A percentile compares a stretch with the other conserved stretches of the same genome.
These are phyloP conservation scores for Violaceomyces palustris DNA, from an alignment of 1,284 basidiomycete species.

Conservation along the genomic window DNA sequence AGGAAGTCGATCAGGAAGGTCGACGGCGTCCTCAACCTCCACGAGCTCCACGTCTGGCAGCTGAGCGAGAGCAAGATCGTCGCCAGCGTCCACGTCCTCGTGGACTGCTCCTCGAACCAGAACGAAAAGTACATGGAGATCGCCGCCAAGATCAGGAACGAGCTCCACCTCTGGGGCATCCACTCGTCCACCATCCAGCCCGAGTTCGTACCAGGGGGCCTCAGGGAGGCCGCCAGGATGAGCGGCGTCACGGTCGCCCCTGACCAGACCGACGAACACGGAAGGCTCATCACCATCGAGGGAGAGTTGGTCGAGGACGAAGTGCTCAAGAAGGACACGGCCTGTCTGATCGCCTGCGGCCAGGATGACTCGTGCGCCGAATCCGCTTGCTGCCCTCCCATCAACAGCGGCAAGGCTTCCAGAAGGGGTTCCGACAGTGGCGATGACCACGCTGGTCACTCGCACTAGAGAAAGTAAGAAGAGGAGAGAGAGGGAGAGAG, in stretches of 20 bases:
- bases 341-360: slow-evolving; percentile 46
- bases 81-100: slow-evolving; percentile 89
- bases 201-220: slow-evolving; percentile 47
- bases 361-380: slow-evolving; percentile 37
- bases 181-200: slow-evolving; percentile 63
- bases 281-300: slow-evolving; percentile 36
- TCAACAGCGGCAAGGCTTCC: not conserved
- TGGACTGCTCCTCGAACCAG: slow-evolving; percentile 61
- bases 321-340: slow-evolving; percentile 32
- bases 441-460: not conserved
- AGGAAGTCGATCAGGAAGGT: slow-evolving; percentile 72
- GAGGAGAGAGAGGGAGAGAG: too few relatives aligned
- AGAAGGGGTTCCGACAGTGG: not conserved
- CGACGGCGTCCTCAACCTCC: slow-evolving; percentile 82
- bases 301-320: slow-evolving; percentile 42
- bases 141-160: slow-evolving; percentile 74
- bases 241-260: slow-evolving; percentile 37
- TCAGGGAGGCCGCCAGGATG: slow-evolving; percentile 41
- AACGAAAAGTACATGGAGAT: slow-evolving; percentile 72
- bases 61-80: slow-evolving; percentile 82
- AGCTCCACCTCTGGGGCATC: slow-evolving; percentile 82
- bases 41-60: slow-evolving; percentile 91
- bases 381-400: slow-evolving; percentile 42
- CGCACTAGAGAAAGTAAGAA: too few relatives aligned
- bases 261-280: slow-evolving; percentile 26